Evolutionary conservation across 2,329 filamentous ascomycete species (phyloP), one percentile per base, ranked within the genome.

Genomic region (Pezicula rhizophila): DNA sequence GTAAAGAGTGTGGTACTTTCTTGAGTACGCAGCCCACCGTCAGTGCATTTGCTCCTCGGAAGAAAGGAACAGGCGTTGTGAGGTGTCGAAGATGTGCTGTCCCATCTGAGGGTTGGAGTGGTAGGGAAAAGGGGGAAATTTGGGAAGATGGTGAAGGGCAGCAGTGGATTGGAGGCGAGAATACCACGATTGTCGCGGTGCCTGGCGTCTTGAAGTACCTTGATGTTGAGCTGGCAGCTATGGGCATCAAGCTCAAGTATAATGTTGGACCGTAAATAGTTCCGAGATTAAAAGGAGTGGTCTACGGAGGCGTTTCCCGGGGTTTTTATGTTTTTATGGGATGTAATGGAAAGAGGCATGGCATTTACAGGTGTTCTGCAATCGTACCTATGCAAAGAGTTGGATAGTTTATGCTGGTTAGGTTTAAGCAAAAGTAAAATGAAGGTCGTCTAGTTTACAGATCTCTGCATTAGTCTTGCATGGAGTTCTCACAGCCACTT

Each of bases 231-330:
- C 73, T 99, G 60, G 89, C 91, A 33, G 90, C 90, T 48, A 99
- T 99, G 93, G 93, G 93, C 46, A 85, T 99, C 47, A 86, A 90
- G 71, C 80, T 99, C 71, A 96, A 89, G 75, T 97, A 96, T 66
- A 85, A 85, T 67, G 86, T 97, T 58, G 77, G 58, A 12, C 62
- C 61, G 35, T 54, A 28, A 42, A 12, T 23, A 23, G 3, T 23
- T 23, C 6, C 15, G 23, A 12, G 18, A 20, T 8, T n/a, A 31
- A 11, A 31, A 12, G 11, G 28, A 31, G 8, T 3, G 28, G 11
- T 31, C 28, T 10, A 10, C 8, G 7, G 28, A 31, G 28, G 28
- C 28, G 28, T 31, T 31, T 10, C 12, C 23, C 8, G 28, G 28
- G 17, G 37, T 39, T 17, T 8, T 5, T 11, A 10, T 39, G 37